Base-by-base conservation (phyloP, 495 filamentous ascomycete species). In the Daldinia caldariorum region DNA sequence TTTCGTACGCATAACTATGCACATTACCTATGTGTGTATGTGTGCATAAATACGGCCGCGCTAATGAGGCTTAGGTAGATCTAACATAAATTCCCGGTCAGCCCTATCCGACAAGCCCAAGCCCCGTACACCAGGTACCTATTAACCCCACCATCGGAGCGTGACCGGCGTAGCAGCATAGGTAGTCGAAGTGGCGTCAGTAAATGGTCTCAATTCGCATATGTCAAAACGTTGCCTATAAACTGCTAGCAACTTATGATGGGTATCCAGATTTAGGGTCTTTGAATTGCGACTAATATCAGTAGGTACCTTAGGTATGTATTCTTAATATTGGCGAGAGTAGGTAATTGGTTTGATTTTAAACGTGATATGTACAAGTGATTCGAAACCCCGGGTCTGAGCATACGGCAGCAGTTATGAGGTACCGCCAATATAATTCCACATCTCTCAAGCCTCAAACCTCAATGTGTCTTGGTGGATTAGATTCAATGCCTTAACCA, bases 101-200 rank as follows among this genome's bases (percentile, higher is more conserved):
- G 61, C 61, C 61, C 61, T 63, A 63, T 63, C 61, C 51, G 49
- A 22, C 43, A 47, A 47, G 10, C 18, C 43, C 2, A 47, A 47
- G 20, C 43, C 59, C 59, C 29, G 51, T 47, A 45, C n/a, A n/a
- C n/a, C n/a, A n/a, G n/a, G n/a, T n/a, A n/a, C n/a, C n/a, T 38
- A 43, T 31, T 4, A 29, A 55, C 61, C 61, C 50, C 61, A 32
- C 59, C 22, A 53, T 53, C 45, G 13, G 43, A 47, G 14, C 10
- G 26, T 53, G 31, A 16, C 12, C 20, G 32, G n/a, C n/a, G n/a
- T n/a, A n/a, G n/a, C n/a, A n/a, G n/a, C n/a, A n/a, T n/a, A n/a
- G n/a, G n/a, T n/a, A n/a, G n/a, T n/a, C n/a, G n/a, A n/a, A n/a
- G n/a, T n/a, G n/a, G n/a, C n/a, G n/a, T n/a, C n/a, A n/a, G n/a